phyloP scores from a whole-genome alignment of 2,329 filamentous ascomycete species.

The Aspergillus felis region DNA sequence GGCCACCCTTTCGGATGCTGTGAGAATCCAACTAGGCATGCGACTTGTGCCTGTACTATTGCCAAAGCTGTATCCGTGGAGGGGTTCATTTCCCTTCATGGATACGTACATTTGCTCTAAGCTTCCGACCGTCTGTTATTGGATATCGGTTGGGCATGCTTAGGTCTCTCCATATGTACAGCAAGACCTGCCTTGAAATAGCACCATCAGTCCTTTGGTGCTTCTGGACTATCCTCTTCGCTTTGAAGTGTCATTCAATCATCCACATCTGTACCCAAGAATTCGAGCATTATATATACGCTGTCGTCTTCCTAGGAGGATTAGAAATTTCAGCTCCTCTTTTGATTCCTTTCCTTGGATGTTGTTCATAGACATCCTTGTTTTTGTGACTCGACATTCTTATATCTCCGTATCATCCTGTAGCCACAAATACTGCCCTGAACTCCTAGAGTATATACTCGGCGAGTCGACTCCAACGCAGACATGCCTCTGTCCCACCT shows the following conservation, averaged over 20 bases:
- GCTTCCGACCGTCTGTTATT: constrained; percentile 10
- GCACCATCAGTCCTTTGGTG: neutral
- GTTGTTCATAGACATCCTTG: neutral
- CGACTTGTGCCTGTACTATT: constrained; percentile 11
- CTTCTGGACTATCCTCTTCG: constrained; percentile 1
- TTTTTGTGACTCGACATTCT: neutral
- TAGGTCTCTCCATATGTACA: constrained; percentile 1
- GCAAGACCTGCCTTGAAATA: neutral
- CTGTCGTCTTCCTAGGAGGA: neutral
- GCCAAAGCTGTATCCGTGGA: constrained; percentile 11
- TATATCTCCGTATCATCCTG: neutral
- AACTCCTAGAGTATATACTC: constrained; percentile 12
- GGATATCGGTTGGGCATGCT: constrained; percentile 16
- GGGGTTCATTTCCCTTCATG: constrained; percentile 7
- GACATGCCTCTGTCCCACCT: constrained; percentile 61
- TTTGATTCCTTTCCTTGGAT: neutral
- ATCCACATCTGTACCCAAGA: constrained; percentile 5
- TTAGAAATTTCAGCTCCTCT: neutral
- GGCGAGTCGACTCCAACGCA: constrained; percentile 9
- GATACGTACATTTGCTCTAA: constrained; percentile 9
- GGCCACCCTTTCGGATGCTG: constrained; percentile 6
- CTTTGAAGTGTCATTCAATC: constrained; percentile 1
- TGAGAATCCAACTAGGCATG: constrained; percentile 9
- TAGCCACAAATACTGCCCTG: neutral
- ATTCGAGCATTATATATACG: constrained; percentile 1